A percentile compares a stretch with the other conserved stretches of the same genome.
phyloP scores from a whole-genome alignment of 345 rosid species.

The Corchorus capsularis region DNA sequence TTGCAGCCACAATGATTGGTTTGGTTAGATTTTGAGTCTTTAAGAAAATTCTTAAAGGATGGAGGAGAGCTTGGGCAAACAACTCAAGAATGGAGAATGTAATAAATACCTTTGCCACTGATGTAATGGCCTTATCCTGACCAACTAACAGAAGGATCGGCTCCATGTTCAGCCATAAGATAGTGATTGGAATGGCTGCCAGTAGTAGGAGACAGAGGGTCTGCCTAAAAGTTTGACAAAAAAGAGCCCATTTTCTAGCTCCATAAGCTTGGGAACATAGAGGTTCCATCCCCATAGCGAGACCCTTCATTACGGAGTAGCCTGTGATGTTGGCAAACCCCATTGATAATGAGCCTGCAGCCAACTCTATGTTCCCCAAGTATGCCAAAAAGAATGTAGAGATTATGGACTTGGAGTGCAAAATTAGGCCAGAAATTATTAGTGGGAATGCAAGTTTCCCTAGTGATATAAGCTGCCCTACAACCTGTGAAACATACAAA shows the following conservation, averaged over 20 bases:
- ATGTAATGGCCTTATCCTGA: slow-evolving; percentile 27
- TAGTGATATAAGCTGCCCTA: slow-evolving; percentile 28
- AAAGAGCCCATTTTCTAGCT: slow-evolving; percentile 28
- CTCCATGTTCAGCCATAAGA: slow-evolving; percentile 35
- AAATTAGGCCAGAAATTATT: slow-evolving; percentile 27
- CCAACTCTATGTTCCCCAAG: slow-evolving; percentile 36
- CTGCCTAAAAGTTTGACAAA: slow-evolving; percentile 30
- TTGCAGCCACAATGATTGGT: slow-evolving; percentile 31
- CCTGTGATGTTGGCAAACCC: slow-evolving; percentile 45
- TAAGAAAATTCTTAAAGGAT: slow-evolving; percentile 37
- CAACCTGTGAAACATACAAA: slow-evolving; percentile 24
- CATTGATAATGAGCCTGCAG: slow-evolving; percentile 35
- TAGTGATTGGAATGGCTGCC: slow-evolving; percentile 25
- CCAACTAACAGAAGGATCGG: slow-evolving; percentile 31
- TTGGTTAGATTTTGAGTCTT: slow-evolving; percentile 35
- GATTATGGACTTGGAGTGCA: slow-evolving; percentile 29
- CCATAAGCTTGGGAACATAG: slow-evolving; percentile 45
- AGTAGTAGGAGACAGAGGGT: slow-evolving; percentile 33
- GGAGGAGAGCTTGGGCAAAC: slow-evolving; percentile 39
- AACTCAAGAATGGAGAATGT: slow-evolving; percentile 41
- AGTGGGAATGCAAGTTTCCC: slow-evolving; percentile 25
- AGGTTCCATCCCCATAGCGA: slow-evolving; percentile 46
- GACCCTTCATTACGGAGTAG: slow-evolving; percentile 38
- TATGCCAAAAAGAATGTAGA: slow-evolving; percentile 37
- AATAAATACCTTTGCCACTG: slow-evolving; percentile 32